Evolutionary conservation across 2,329 filamentous ascomycete species (phyloP), one percentile per base, ranked within the genome.

Genomic region (Aspergillus vadensis): DNA sequence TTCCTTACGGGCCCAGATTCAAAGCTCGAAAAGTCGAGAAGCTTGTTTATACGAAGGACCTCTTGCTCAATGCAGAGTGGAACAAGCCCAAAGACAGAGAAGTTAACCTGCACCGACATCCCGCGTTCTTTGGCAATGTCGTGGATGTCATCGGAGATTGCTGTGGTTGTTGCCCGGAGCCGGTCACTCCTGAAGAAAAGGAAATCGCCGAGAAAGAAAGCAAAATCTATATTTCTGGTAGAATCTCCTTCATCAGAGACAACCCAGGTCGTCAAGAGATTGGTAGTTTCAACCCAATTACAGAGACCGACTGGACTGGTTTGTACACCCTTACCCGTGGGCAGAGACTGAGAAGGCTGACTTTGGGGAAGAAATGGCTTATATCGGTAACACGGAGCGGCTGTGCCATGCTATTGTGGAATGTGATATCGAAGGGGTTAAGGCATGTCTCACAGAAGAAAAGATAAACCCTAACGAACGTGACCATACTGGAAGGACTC

Each of bases 1-100:
- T 79, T 19, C 75, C 75, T 1, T 77, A 76, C n/a, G 75, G 76
- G 1, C 66, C 65, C 5, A 71, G 59, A 23, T 79, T 75, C 64
- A 74, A 73, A 53, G 74, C 76, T n/a, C 69, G 68, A 19, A 74
- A 87, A 68, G 93, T 96, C 58, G 91, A 96, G 74, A 92, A 90
- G 70, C 80, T 96, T 0, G 85, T 92, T 48, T 96, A 91, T 70
- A 91, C 89, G 2, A 89, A 91, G 64, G 92, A 96, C 71, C 74
- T 96, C 17, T 81, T 96, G 7, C 83, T 96, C 17, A 95, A 96
- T 68, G 90, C 90, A 0, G 91, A 96, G 71, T 96, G 92, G 91
- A 96, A 95, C 67, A 87, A 89, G 64, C 81, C 84, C 1, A 87
- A 91, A 62, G 88, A 92, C 44, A 85, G 91, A n/a, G 81, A 88